Conservation (phyloP, 148 eudicot genomes). For the Chenopodium album region DNA sequence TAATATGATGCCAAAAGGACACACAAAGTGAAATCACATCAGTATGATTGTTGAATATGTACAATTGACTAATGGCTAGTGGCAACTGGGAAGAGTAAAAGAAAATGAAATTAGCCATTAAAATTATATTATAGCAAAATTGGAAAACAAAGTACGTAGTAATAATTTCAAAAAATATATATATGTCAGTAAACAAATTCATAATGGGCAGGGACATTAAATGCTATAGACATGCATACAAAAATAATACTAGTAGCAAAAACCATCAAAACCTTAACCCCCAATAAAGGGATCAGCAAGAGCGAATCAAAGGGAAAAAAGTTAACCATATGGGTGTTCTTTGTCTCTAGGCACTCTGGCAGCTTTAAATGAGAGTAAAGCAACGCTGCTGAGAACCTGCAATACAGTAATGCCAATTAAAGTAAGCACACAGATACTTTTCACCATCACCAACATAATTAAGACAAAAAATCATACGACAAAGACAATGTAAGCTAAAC, state of each 20-base stretch:
- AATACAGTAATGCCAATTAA: conserved; percentile 24
- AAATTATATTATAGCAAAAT: background rate
- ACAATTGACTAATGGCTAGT: background rate
- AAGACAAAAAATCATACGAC: background rate
- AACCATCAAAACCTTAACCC: no score
- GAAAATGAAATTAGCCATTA: background rate
- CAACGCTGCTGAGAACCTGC: conserved; percentile 90
- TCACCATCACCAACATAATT: background rate
- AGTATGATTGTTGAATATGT: background rate
- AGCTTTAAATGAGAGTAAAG: conserved; percentile 88
- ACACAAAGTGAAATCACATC: conserved; percentile 4
- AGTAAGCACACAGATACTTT: conserved; percentile 2
- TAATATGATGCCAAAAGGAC: no score
- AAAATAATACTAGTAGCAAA: conserved; percentile 73
- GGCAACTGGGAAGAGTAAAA: background rate
- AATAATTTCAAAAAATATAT: background rate
- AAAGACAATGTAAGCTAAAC: background rate
- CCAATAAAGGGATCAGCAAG: no score
- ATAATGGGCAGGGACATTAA: background rate
- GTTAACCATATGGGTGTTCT: conserved; percentile 99
- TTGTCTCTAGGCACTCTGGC: conserved; percentile 95
- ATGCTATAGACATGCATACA: conserved; percentile 16
- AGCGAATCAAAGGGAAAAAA: background rate
- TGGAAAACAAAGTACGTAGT: background rate
- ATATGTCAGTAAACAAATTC: background rate